These are phyloP conservation scores for Neocucurbitaria cava DNA, from an alignment of 2,329 filamentous ascomycete genomes.

Conservation along the genomic window DNA sequence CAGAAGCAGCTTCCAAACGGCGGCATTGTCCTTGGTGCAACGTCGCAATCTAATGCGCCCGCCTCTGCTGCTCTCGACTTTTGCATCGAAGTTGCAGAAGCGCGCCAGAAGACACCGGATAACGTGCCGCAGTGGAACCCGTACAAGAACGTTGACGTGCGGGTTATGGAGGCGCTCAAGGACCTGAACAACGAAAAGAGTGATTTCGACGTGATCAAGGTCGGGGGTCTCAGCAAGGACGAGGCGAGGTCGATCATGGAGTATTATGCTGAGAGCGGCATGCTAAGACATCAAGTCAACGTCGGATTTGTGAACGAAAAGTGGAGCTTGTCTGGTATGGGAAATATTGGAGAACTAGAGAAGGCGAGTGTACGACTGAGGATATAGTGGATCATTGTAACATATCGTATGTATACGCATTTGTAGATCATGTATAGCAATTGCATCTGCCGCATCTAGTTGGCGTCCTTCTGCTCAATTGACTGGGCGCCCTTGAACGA, in stretches of 20 bases:
- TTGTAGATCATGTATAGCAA: conserved; percentile 29
- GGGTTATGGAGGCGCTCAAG: conserved; percentile 57
- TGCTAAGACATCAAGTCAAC: conserved; percentile 74
- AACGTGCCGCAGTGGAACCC: conserved; percentile 56
- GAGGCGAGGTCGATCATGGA: conserved; percentile 86
- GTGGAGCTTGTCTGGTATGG: conserved; percentile 82
- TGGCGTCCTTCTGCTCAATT: background rate
- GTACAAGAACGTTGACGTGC: conserved; percentile 60
- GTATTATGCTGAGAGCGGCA: conserved; percentile 88
- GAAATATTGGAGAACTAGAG: conserved; percentile 86
- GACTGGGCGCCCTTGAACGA: conserved; percentile 45
- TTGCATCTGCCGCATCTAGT: conserved; percentile 7
- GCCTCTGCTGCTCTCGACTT: conserved; percentile 71
- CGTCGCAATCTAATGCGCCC: conserved; percentile 73
- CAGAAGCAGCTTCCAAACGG: conserved; percentile 68
- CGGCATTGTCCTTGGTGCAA: conserved; percentile 78
- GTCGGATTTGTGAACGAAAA: conserved; percentile 77
- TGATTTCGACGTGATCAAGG: conserved; percentile 55
- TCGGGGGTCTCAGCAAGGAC: conserved; percentile 73
- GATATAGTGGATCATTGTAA: conserved; percentile 32
- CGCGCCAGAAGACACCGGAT: conserved; percentile 47
- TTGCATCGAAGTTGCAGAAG: conserved; percentile 62
- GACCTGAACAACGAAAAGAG: conserved; percentile 45
- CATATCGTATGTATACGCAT: conserved; percentile 17
- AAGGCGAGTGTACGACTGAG: conserved; percentile 60